Evolutionary conservation across 352 stramenopile species (phyloP), one percentile per base, ranked within the genome.

Genomic region (Pilasporangium apinafurcum): DNA sequence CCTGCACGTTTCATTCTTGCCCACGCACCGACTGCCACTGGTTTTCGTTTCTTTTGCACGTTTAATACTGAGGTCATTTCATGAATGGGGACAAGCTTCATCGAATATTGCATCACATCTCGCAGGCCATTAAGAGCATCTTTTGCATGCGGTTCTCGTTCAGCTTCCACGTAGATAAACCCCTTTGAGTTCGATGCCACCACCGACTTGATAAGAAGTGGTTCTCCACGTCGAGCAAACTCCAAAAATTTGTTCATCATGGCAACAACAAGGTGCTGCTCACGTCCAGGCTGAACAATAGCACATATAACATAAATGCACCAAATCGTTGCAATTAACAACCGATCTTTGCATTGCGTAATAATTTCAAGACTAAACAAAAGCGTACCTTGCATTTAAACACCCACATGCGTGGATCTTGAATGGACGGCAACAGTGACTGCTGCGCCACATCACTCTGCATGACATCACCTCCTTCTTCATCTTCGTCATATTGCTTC

Each of bases 201-300:
- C 10, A 93, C 83, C 13, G 81, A 93, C 51, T 95, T 95, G 50
- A 95, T 72, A 52, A 80, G 67, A 8, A 95, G 60, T 36, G 83
- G 81, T 53, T 92, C 75, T 12, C 83, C 83, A n/a, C 78, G 83
- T 12, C 79, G 76, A 9, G 75, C 56, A 51, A 95, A 87, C 33
- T 95, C 81, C 22, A 95, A 60, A 38, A 89, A 92, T 56, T 95
- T 95, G 65, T 95, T 93, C 83, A 95, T 95, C 46, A 95, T 64
- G 12, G 81, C 75, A 21, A 92, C 64, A 14, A 95, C 83, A 12
- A 93, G 63, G 47, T 95, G 77, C 55, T 95, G 81, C 44, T 95
- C 83, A 20, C 79, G 78, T 20, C 83, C 83, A 32, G 83, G 81
- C 59, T 80, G 44, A 8, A 26, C n/a, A n/a, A n/a, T n/a, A n/a